These are phyloP conservation scores for Leccinum subfulvum DNA, from an alignment of 1,284 basidiomycete genomes.

Conservation along the genomic window DNA sequence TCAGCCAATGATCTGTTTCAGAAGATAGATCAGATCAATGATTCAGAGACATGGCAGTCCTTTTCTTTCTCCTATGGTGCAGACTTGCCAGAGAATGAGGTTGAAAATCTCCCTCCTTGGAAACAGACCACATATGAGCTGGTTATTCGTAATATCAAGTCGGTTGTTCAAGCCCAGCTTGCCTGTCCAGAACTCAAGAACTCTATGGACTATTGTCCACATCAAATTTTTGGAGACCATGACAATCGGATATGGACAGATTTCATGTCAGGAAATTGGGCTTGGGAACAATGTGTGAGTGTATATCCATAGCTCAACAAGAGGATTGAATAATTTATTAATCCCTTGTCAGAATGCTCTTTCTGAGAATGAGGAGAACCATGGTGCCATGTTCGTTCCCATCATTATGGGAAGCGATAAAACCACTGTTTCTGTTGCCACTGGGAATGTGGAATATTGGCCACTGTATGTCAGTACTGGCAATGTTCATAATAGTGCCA, in stretches of 20 bases:
- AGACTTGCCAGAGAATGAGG: not conserved
- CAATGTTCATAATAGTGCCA: not conserved
- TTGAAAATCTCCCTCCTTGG: not conserved
- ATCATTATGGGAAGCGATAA: slow-evolving; percentile 12
- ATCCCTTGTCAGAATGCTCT: not conserved
- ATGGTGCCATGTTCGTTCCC: slow-evolving; percentile 3
- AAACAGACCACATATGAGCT: not conserved
- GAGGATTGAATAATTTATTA: not conserved
- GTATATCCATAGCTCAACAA: no score
- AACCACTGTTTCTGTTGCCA: slow-evolving; percentile 5
- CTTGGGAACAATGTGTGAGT: not conserved
- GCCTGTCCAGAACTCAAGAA: not conserved
- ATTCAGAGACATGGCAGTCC: not conserved
- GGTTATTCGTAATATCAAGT: not conserved
- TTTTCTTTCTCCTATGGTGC: not conserved
- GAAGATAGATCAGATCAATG: not conserved
- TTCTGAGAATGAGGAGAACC: not conserved
- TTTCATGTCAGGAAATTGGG: not conserved
- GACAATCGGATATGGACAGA: not conserved
- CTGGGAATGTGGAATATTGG: slow-evolving; percentile 3
- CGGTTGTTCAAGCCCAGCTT: not conserved
- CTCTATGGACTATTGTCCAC: not conserved
- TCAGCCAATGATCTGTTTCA: not conserved
- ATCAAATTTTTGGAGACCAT: not conserved
- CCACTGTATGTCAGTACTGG: not conserved